Conservation (phyloP, 805 yeast genomes). For the Zygosaccharomyces kombuchaensis region DNA sequence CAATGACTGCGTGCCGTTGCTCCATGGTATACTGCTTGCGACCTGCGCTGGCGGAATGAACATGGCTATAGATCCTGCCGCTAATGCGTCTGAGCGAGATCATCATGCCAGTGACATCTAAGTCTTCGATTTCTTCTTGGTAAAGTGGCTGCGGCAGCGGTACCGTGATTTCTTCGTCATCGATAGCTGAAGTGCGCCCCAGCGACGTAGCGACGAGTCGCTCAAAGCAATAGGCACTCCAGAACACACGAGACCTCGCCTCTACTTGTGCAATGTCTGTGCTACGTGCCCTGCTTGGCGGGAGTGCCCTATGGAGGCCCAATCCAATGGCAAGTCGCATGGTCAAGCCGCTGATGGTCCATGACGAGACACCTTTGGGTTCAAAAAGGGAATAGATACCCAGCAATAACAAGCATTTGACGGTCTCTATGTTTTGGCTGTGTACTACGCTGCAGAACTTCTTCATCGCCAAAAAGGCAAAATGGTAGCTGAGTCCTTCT, state of each 20-base stretch:
- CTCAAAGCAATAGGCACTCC: conserved; percentile 49
- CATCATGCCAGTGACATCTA: conserved; percentile 40
- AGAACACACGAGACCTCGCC: conserved; percentile 43
- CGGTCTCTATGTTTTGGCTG: conserved; percentile 39
- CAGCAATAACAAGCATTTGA: conserved; percentile 41
- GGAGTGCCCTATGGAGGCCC: conserved; percentile 43
- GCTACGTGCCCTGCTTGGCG: conserved; percentile 27
- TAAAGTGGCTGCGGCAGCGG: conserved; percentile 39
- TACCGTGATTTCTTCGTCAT: conserved; percentile 48
- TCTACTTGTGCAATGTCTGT: conserved; percentile 38
- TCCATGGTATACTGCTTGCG: conserved; percentile 30
- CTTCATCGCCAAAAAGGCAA: conserved; percentile 41
- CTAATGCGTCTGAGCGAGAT: conserved; percentile 44
- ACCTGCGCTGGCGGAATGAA: conserved; percentile 44
- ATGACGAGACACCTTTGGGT: conserved; percentile 45
- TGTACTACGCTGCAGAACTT: conserved; percentile 38
- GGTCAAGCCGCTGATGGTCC: conserved; percentile 49
- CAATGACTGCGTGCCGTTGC: conserved; percentile 35
- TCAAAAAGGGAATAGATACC: conserved; percentile 51
- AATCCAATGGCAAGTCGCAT: conserved; percentile 43
- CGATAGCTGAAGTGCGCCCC: conserved; percentile 46
- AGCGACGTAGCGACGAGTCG: conserved; percentile 45
- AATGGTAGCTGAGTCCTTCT: conserved; percentile 38
- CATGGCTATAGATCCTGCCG: conserved; percentile 42
- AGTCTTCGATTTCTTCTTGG: conserved; percentile 40